Evolutionary conservation across 1,284 basidiomycete genomes (phyloP).

Genomic region (Sutorius eximius): DNA sequence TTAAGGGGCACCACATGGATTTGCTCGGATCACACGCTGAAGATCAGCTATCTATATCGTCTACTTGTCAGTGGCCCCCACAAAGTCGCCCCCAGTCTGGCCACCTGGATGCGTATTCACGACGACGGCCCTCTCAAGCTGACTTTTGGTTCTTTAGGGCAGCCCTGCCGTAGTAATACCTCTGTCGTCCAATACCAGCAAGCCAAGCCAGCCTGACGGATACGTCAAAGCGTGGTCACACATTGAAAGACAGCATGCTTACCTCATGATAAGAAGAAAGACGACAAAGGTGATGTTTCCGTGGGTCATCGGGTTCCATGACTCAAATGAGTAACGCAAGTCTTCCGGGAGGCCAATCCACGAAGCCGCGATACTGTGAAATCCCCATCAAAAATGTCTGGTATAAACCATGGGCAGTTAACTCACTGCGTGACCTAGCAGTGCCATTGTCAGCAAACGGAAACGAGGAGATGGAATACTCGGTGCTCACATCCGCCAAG

Average conservation of each 20-base stretch:
- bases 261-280: slow-evolving; percentile 59
- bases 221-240: slow-evolving; percentile 1
- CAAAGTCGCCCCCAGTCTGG: neutral
- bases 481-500: slow-evolving; percentile 66
- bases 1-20: slow-evolving; percentile 30
- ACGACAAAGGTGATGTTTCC: slow-evolving; percentile 70
- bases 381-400: slow-evolving; percentile 2
- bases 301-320: slow-evolving; percentile 73
- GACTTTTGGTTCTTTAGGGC: slow-evolving; percentile 19
- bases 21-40: slow-evolving; percentile 22
- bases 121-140: slow-evolving; percentile 7
- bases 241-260: neutral
- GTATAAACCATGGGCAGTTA: neutral
- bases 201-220: slow-evolving; percentile 59
- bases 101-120: neutral
- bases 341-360: slow-evolving; percentile 57
- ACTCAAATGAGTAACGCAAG: slow-evolving; percentile 48
- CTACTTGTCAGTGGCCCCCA: neutral
- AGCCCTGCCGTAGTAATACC: slow-evolving; percentile 50
- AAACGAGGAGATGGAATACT: neutral
- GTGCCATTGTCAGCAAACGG: slow-evolving; percentile 1
- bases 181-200: slow-evolving; percentile 57
- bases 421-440: slow-evolving; percentile 57
- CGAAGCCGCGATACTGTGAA: slow-evolving; percentile 54
- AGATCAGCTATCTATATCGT: neutral